phyloP scores from a whole-genome alignment of 164 flowering plant species.

The Brasenia schreberi region DNA sequence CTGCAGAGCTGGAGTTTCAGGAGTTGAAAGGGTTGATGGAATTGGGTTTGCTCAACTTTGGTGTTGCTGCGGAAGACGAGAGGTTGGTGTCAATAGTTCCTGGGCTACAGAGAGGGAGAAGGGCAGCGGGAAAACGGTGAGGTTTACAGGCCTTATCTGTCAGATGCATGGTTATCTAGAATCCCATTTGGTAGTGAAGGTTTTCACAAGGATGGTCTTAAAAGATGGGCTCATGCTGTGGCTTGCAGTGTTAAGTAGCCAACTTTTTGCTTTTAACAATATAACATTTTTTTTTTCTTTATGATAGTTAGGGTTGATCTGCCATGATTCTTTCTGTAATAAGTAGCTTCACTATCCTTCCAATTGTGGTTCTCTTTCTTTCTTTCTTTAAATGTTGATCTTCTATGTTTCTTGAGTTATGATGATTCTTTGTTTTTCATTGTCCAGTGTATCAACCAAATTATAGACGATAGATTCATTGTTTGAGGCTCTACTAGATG shows the following conservation, averaged over 20 bases:
- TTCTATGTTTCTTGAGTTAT: not conserved
- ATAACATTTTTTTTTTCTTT: not conserved
- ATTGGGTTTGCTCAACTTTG: slow-evolving; percentile 50
- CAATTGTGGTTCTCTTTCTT: not conserved
- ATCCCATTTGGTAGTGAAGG: slow-evolving; percentile 29
- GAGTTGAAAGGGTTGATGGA: slow-evolving; percentile 77
- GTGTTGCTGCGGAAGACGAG: slow-evolving; percentile 41
- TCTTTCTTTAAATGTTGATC: not conserved
- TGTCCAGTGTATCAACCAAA: not conserved
- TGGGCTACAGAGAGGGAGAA: slow-evolving; percentile 44
- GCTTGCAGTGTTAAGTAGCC: slow-evolving; percentile 51
- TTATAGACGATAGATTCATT: not conserved
- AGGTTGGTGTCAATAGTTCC: slow-evolving; percentile 52
- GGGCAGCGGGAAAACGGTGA: slow-evolving; percentile 1
- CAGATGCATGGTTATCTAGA: slow-evolving; percentile 72
- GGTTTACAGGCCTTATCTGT: slow-evolving; percentile 57
- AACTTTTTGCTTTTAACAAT: not conserved
- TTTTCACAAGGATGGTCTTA: slow-evolving; percentile 40
- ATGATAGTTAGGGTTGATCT: not conserved
- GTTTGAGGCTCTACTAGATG: too few species aligned
- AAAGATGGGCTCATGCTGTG: slow-evolving; percentile 61
- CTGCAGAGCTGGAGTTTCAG: slow-evolving; percentile 55
- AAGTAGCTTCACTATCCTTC: not conserved
- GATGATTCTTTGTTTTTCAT: not conserved
- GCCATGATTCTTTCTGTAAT: not conserved